Percentiles rank a stretch among this genome's conserved stretches.
These are phyloP conservation scores for Psidium friedrichsthalianum DNA, from an alignment of 345 rosid species.

Conservation along the genomic window DNA sequence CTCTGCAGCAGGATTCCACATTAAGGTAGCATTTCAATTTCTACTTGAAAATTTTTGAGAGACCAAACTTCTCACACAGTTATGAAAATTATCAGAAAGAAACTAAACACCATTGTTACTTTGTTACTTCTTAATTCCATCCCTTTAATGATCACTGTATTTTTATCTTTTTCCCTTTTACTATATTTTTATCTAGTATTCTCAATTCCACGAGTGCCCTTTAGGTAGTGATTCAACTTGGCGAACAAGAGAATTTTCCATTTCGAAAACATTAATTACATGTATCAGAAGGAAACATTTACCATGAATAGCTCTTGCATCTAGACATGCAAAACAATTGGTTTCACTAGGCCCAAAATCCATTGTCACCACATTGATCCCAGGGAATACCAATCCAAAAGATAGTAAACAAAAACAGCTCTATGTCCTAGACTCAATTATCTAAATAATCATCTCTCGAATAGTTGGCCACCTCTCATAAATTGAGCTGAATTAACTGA, in stretches of 20 bases:
- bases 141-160: neutral
- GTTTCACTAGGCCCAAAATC: neutral
- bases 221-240: neutral
- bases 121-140: neutral
- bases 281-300: neutral
- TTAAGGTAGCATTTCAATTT: neutral
- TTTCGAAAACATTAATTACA: neutral
- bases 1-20: slow-evolving; percentile 33
- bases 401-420: neutral
- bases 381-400: neutral
- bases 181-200: neutral
- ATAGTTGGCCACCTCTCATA: neutral
- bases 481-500: neutral
- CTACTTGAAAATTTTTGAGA: neutral
- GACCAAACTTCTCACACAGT: neutral
- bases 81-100: neutral
- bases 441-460: neutral
- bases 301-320: neutral
- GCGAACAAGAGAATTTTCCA: neutral
- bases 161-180: neutral
- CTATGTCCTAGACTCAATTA: neutral
- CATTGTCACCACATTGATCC: neutral
- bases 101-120: neutral
- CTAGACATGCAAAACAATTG: neutral
- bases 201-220: neutral